Base-by-base conservation (phyloP, 2,329 filamentous ascomycete species). In the Colletotrichum costaricense region DNA sequence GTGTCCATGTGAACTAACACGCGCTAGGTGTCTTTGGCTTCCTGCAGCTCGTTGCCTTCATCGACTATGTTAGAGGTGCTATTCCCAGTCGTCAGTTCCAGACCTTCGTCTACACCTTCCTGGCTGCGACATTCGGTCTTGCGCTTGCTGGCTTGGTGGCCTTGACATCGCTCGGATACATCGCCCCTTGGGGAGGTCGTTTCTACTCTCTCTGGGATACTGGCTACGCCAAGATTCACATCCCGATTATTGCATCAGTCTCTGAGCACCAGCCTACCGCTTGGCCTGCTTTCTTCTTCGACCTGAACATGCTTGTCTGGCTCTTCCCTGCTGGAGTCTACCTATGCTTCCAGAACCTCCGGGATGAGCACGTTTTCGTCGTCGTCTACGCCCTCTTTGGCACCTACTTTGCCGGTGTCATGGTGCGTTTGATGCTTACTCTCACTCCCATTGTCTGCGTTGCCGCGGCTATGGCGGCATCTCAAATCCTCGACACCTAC, bases 161-260 rank as follows among this genome's bases (percentile, higher is more conserved):
- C n/a, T 88, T 99, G 63, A 98, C 96, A 8, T 92, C 95, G 24
- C 90, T 94, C 22, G 97, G 97, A 74, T 93, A 97, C 77, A 97
- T 99, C 83, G 97, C 97, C 26, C 97, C 97, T 22, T 99, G 97
- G 97, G 95, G 94, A 79, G 97, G 97, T 76, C 95, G 97, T 79
- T 99, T 99, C 90, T 99, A 99, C 87, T 99, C 97, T 26, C 91
- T 99, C 38, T 99, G 96, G 95, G 97, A 99, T 82, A 99, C 97
- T 6, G 93, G 95, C 78, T 99, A 99, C 81, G 97, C 97, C 79
- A 99, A 99, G 89, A 97, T 98, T 76, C 97, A 99, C 81, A 99
- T 99, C 81, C 97, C 97, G 74, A 99, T 99, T 81, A 99, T 99
- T 82, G 97, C 97, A 4, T 99, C 97, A n/a, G 97, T 99, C 59